These are phyloP conservation scores for Chaetomidium leptoderma DNA, from an alignment of 495 filamentous ascomycete species.

Conservation along the genomic window DNA sequence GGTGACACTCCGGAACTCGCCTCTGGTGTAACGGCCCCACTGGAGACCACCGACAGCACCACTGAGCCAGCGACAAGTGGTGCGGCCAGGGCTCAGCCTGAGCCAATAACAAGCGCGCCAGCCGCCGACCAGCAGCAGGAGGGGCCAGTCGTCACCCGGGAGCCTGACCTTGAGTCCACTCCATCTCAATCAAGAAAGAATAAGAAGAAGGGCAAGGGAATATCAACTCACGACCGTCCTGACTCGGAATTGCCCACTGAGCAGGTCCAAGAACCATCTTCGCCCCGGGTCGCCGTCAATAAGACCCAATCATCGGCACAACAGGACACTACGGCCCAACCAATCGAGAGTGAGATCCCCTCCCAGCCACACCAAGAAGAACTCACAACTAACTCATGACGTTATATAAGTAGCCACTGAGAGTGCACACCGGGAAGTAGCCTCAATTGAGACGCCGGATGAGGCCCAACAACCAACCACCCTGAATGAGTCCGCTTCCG, in stretches of 20 bases:
- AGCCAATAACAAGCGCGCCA: slow-evolving; percentile 22
- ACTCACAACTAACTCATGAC: slow-evolving; percentile 1
- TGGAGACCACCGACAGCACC: slow-evolving; percentile 18
- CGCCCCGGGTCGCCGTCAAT: slow-evolving; percentile 3
- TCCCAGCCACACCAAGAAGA: background rate
- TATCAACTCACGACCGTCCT: slow-evolving; percentile 4
- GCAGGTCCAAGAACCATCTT: background rate
- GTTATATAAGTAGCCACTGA: background rate
- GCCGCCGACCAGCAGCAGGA: slow-evolving; percentile 9
- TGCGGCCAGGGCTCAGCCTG: slow-evolving; percentile 18
- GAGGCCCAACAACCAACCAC: slow-evolving; percentile 12
- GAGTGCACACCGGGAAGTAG: background rate
- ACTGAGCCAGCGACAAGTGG: slow-evolving; percentile 31
- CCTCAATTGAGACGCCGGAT: slow-evolving; percentile 11
- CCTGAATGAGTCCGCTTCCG: slow-evolving; percentile 6
- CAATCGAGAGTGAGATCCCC: background rate
- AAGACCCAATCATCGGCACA: slow-evolving; percentile 4
- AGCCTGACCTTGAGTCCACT: slow-evolving; percentile 8
- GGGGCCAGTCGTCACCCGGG: slow-evolving; percentile 11
- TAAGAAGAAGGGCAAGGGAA: slow-evolving; percentile 14
- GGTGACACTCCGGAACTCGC: slow-evolving; percentile 5
- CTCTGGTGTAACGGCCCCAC: slow-evolving; percentile 19
- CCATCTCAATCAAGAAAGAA: background rate
- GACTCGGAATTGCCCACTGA: slow-evolving; percentile 4
- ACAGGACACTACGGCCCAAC: slow-evolving; percentile 3